Evolutionary conservation across 805 yeast species (phyloP).

Genomic region (Candida takata): DNA sequence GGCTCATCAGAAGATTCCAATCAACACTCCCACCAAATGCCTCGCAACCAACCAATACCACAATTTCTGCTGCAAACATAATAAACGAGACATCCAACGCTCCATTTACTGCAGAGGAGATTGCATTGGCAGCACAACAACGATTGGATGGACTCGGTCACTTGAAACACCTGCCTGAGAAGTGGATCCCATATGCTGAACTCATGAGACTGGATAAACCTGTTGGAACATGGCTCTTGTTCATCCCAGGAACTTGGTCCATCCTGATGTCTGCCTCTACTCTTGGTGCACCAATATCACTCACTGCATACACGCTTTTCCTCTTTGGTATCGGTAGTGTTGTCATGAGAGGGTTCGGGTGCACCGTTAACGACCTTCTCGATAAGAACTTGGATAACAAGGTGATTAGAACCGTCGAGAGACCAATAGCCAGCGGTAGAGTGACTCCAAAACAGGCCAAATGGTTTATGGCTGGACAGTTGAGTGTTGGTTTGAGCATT

Average conservation of each 20-base stretch:
- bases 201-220: constrained; percentile 91
- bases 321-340: constrained; percentile 80
- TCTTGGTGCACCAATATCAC: constrained; percentile 58
- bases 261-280: constrained; percentile 82
- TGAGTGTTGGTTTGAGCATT: constrained; percentile 66
- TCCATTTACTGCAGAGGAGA: constrained; percentile 16
- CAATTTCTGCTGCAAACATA: not conserved
- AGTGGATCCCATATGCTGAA: constrained; percentile 85
- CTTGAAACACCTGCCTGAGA: constrained; percentile 58
- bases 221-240: constrained; percentile 83
- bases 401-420: constrained; percentile 79
- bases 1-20: too few relatives aligned
- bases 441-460: constrained; percentile 67
- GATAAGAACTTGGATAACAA: constrained; percentile 79
- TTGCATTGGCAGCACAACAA: constrained; percentile 32
- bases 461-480: constrained; percentile 64
- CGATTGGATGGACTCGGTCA: constrained; percentile 36
- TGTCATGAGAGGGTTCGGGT: constrained; percentile 96
- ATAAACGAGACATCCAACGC: too few relatives aligned
- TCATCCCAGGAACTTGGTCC: constrained; percentile 88
- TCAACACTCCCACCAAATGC: too few relatives aligned
- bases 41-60: not conserved
- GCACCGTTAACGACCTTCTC: constrained; percentile 86
- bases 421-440: constrained; percentile 91
- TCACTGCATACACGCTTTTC: constrained; percentile 54